Base-by-base conservation (phyloP, 2,329 filamentous ascomycete genomes). In the Pestalotiopsis sp. region DNA sequence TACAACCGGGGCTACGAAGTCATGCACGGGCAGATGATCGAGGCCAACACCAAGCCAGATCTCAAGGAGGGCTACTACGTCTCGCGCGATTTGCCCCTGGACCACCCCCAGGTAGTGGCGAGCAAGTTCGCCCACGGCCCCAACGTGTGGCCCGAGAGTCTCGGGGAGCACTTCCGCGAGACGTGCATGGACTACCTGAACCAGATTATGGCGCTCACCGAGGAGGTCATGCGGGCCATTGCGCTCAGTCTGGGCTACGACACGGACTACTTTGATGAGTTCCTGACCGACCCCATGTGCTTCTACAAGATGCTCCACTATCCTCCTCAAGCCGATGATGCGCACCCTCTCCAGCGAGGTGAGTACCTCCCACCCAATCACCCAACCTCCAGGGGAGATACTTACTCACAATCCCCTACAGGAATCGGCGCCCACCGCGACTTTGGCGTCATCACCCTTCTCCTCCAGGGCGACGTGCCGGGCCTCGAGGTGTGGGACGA, bases 401-500 rank as follows among this genome's bases (percentile, higher is more conserved):
- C 20, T 45, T 9, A 27, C 39, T 27, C 3, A 4, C 3, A 27
- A 25, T 12, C 4, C 41, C 0, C 12, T 9, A 72, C 68, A 45
- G 71, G 73, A 38, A 27, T 72, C 4, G 70, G 72, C 2, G 71
- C 70, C 1, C 75, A 77, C 57, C 73, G 60, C 12, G 75, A 77
- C 68, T 75, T 73, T 36, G 73, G 75, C 36, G 73, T 71, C 23
- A 64, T 76, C 20, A 73, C 74, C 1, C 67, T 76, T 4, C 66
- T 75, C n/a, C 74, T 75, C 49, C 67, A 76, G 70, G 70, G 70
- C 4, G 72, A 68, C 13, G 71, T 68, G 12, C 68, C 71, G 7
- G 75, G 72, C 12, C 72, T 77, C 13, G 74, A 76, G 59, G 70
- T 75, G 1, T 73, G 70, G 71, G 31, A 71, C 36, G 66, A 70